Evolutionary conservation across 306 rosid species (phyloP).

Genomic region (Rosa chinensis): DNA sequence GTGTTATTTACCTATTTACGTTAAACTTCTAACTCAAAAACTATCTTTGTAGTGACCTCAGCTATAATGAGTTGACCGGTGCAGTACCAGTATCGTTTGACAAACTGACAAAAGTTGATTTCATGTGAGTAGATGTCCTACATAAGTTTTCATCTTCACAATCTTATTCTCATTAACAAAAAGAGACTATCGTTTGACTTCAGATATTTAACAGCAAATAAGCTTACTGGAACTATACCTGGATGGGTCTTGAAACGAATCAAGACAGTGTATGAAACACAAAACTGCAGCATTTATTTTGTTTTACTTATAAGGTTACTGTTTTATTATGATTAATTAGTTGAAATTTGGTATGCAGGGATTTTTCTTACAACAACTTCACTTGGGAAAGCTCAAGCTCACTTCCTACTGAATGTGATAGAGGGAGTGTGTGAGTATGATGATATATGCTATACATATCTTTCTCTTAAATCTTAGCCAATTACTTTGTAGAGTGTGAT

Average conservation of each 20-base stretch:
- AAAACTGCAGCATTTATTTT: background rate
- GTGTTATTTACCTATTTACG: background rate
- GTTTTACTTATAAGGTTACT: background rate
- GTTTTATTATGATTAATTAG: background rate
- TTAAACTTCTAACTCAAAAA: background rate
- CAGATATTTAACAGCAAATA: constrained; percentile 79
- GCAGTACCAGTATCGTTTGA: constrained; percentile 62
- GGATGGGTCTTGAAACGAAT: constrained; percentile 55
- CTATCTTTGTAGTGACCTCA: constrained; percentile 66
- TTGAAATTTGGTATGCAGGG: constrained; percentile 58
- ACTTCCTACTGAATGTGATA: constrained; percentile 64
- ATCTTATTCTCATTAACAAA: constrained; percentile 7
- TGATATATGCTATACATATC: constrained; percentile 8
- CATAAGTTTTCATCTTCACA: background rate
- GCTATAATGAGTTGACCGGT: constrained; percentile 74
- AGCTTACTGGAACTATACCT: constrained; percentile 70
- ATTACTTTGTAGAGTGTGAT: constrained; percentile 10
- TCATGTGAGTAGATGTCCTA: constrained; percentile 52
- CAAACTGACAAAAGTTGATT: constrained; percentile 50
- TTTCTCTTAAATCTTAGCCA: background rate
- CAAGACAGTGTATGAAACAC: constrained; percentile 50
- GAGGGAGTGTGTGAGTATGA: constrained; percentile 73
- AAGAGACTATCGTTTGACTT: constrained; percentile 11
- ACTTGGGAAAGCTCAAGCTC: constrained; percentile 69
- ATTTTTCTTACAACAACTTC: constrained; percentile 78